These are phyloP conservation scores for Ogataea pilisensis DNA, from an alignment of 805 yeast species.

Conservation along the genomic window DNA sequence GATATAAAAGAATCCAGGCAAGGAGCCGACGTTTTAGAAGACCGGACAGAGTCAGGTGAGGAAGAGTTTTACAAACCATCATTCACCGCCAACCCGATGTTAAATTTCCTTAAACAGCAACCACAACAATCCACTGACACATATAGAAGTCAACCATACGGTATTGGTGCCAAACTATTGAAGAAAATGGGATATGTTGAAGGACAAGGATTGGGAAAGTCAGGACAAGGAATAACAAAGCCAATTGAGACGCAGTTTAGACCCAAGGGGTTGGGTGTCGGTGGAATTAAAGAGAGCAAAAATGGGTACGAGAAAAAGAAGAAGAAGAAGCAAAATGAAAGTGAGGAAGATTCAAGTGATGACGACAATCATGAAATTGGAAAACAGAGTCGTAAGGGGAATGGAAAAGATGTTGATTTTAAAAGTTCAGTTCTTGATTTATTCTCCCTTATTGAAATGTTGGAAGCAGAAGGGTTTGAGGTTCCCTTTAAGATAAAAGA, in stretches of 20 bases:
- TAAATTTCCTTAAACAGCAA: background rate
- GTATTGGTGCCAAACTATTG: conserved; percentile 79
- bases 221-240: conserved; percentile 67
- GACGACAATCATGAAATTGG: conserved; percentile 15
- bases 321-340: conserved; percentile 11
- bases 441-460: conserved; percentile 33
- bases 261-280: conserved; percentile 71
- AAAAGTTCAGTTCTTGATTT: conserved; percentile 27
- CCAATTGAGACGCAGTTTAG: conserved; percentile 73
- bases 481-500: conserved; percentile 37
- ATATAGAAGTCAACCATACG: conserved; percentile 41
- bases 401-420: conserved; percentile 5
- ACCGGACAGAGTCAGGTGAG: no score
- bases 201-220: conserved; percentile 81
- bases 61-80: background rate
- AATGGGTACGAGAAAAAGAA: background rate
- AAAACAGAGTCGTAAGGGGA: background rate
- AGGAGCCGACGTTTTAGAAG: no score
- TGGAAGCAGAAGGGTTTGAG: conserved; percentile 32
- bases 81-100: conserved; percentile 1
- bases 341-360: conserved; percentile 22
- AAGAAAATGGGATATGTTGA: conserved; percentile 81
- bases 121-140: background rate
- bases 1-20: no score
- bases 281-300: conserved; percentile 46